Conservation (phyloP, 148 eudicot genomes). For the Vaccinium macrocarpon region DNA sequence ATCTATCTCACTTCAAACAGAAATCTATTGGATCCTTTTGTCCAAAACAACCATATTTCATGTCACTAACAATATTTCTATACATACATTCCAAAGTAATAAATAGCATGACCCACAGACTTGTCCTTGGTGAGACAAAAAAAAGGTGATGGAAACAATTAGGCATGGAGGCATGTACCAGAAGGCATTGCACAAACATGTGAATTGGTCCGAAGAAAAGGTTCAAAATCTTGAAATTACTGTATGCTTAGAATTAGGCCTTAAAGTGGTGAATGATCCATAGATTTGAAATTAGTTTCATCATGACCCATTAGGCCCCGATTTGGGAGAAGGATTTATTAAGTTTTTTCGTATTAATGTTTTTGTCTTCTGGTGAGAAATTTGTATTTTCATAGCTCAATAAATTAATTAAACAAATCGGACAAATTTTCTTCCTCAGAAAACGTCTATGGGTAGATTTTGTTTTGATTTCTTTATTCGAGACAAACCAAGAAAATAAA, state of each 20-base stretch:
- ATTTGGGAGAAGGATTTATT: too few relatives aligned
- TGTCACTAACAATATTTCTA: not conserved
- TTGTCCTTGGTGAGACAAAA: not conserved
- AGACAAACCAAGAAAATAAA: too few relatives aligned
- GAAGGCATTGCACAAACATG: constrained; percentile 13
- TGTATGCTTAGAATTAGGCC: not conserved
- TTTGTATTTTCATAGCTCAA: too few relatives aligned
- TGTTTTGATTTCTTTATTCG: too few relatives aligned
- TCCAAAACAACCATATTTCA: not conserved
- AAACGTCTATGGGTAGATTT: too few relatives aligned
- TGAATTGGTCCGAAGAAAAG: not conserved
- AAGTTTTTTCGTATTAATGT: too few relatives aligned
- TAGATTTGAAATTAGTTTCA: not conserved
- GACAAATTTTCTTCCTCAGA: too few relatives aligned
- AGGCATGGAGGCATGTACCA: constrained; percentile 13
- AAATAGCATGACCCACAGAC: not conserved
- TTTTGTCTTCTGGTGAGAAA: too few relatives aligned
- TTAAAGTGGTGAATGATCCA: not conserved
- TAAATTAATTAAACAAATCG: too few relatives aligned
- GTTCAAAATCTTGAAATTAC: not conserved
- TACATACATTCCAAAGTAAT: not conserved
- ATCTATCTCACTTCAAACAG: not conserved
- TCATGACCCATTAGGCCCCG: too few relatives aligned
- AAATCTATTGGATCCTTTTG: not conserved
- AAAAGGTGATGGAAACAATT: not conserved